Base-by-base conservation (phyloP, 345 rosid genomes). In the Salix udensis region DNA sequence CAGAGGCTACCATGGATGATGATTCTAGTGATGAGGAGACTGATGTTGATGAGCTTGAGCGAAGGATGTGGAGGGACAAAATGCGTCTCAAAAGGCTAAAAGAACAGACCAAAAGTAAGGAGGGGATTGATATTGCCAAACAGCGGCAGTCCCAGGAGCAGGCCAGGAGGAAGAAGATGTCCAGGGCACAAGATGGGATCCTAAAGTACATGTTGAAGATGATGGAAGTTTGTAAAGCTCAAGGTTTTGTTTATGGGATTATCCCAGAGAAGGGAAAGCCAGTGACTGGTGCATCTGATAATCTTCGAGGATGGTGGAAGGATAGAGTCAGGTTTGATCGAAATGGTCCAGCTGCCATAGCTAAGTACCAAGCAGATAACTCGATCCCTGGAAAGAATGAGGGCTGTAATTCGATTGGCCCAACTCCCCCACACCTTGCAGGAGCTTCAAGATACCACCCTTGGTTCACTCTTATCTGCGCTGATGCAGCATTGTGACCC, bases 231-330 rank as follows among this genome's bases (percentile, higher is more conserved):
- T 90, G 92, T 44, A 91, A 91, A 67, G 98, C 97, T 67, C 94
- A 95, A 79, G 98, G 98, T 21, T 95, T 95, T 69, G 98, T 94
- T 19, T 95, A 89, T 60, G 97, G 97, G 81, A 89, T 95, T 60
- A 94, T 95, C 44, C 93, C 91, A 0, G 96, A 93, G 84, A 91
- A 93, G 64, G 97, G 99, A 24, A 91, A 86, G 76, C 97, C 98
- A 0, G 95, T 93, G 9, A 87, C 94, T 2, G 99, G 98, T 2
- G 89, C 96, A 44, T 93, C 99, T 12, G 99, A 96, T 79, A 93
- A 87, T 76, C 92, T 96, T 64, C 88, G 96, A 36, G 99, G 86
- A 67, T 96, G 99, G 99, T 96, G 99, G 99, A 96, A 90, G 88
- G 98, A 93, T 66, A 92, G 81, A 75, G 99, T 96, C 74, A 82